Percentiles rank a stretch among this genome's conserved stretches.
Conservation (phyloP, 306 rosid genomes). For the Neltuma alba region DNA sequence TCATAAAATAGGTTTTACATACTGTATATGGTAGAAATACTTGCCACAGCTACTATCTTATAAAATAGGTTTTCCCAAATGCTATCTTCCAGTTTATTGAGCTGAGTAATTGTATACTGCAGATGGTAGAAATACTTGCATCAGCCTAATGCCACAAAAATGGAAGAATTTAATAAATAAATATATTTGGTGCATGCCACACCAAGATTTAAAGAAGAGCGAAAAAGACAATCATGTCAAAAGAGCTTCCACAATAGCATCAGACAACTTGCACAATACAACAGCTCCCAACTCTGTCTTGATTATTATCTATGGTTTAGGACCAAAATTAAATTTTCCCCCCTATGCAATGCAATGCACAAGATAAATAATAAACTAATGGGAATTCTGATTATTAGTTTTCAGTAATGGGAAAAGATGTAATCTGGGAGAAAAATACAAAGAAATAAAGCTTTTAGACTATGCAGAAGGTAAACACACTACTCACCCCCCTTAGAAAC, state of each 20-base stretch:
- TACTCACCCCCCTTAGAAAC: too few species aligned
- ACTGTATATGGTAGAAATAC: constrained; percentile 57
- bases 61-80: constrained; percentile 79
- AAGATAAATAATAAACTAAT: too few species aligned
- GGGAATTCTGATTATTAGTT: too few species aligned
- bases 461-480: too few species aligned
- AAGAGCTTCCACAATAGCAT: neutral
- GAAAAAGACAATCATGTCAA: neutral
- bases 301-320: neutral
- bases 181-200: neutral
- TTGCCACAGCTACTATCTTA: constrained; percentile 50
- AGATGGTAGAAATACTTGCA: constrained; percentile 39
- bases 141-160: constrained; percentile 28
- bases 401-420: too few species aligned
- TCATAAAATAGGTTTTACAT: constrained; percentile 28
- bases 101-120: constrained; percentile 86
- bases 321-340: neutral
- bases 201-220: neutral
- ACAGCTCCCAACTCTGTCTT: neutral
- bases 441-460: too few species aligned
- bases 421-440: too few species aligned
- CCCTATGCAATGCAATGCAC: too few species aligned
- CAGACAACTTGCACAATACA: neutral
- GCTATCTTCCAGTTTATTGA: constrained; percentile 92
- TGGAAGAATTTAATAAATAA: constrained; percentile 15